phyloP scores from a whole-genome alignment of 2,329 filamentous ascomycete genomes.

The Trichoderma polysporum region DNA sequence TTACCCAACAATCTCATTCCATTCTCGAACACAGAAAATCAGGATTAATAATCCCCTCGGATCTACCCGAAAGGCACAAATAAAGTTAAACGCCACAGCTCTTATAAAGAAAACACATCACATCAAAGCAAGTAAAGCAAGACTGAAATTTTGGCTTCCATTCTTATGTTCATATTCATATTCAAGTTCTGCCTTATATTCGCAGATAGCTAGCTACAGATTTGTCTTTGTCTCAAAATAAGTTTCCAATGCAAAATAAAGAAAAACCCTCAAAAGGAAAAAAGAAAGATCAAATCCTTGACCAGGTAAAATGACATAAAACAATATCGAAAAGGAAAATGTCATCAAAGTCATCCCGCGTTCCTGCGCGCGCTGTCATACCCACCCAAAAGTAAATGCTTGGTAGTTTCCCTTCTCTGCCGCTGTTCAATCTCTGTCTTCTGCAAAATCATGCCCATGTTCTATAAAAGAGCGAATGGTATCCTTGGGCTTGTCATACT shows the following conservation, averaged over 20 bases:
- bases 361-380: slow-evolving; percentile 9
- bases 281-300: neutral
- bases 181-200: slow-evolving; percentile 14
- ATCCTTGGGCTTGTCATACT: slow-evolving; percentile 15
- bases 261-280: neutral
- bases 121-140: neutral
- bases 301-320: neutral
- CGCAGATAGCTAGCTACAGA: slow-evolving; percentile 11
- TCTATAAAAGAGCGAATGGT: slow-evolving; percentile 20
- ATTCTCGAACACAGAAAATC: too few relatives aligned
- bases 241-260: neutral
- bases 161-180: slow-evolving; percentile 18
- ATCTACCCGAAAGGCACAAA: too few relatives aligned
- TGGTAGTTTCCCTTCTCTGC: neutral
- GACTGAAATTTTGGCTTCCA: neutral
- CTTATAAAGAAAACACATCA: too few relatives aligned
- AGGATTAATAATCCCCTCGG: too few relatives aligned
- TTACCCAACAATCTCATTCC: too few relatives aligned
- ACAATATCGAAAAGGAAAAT: neutral
- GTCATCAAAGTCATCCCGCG: slow-evolving; percentile 14
- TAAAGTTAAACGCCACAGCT: too few relatives aligned
- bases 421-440: slow-evolving; percentile 7
- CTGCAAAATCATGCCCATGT: slow-evolving; percentile 9
- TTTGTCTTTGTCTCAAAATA: slow-evolving; percentile 8
- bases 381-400: slow-evolving; percentile 12